A percentile compares a stretch with the other conserved stretches of the same genome.
Evolutionary conservation across 371 early-diverging fungal species (phyloP).

Genomic region (Zychaea mexicana): DNA sequence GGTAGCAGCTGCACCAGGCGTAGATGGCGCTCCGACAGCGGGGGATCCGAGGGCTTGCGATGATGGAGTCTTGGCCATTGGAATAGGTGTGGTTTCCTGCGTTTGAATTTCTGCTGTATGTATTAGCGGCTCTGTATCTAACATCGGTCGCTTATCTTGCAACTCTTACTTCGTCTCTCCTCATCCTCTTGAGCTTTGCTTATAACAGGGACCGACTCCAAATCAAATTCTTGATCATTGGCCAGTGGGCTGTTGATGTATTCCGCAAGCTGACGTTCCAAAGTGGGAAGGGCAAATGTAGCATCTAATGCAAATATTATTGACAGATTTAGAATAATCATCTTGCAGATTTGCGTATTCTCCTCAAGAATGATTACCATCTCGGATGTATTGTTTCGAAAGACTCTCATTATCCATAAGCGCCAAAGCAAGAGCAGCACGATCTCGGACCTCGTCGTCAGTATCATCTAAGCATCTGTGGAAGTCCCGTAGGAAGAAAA

Average conservation of each 20-base stretch:
- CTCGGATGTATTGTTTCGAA: conserved; percentile 64
- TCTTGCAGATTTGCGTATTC: too few relatives aligned
- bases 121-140: too few relatives aligned
- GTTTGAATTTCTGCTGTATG: conserved; percentile 30
- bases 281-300: conserved; percentile 81
- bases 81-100: conserved; percentile 32
- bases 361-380: conserved; percentile 42
- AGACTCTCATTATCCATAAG: conserved; percentile 69
- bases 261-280: conserved; percentile 85
- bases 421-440: conserved; percentile 88
- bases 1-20: conserved; percentile 25
- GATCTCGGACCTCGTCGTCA: conserved; percentile 98
- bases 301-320: conserved; percentile 59
- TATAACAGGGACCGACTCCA: conserved; percentile 79
- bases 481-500: too few relatives aligned
- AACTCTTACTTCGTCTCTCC: conserved; percentile 52
- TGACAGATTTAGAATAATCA: too few relatives aligned
- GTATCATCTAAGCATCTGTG: conserved; percentile 92
- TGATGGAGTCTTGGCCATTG: conserved; percentile 30
- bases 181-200: conserved; percentile 81
- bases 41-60: conserved; percentile 23
- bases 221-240: conserved; percentile 74
- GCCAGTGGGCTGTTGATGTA: conserved; percentile 74
- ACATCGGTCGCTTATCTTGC: too few relatives aligned
- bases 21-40: conserved; percentile 8